phyloP scores from a whole-genome alignment of 441 rosid species.

The Eruca vesicaria region DNA sequence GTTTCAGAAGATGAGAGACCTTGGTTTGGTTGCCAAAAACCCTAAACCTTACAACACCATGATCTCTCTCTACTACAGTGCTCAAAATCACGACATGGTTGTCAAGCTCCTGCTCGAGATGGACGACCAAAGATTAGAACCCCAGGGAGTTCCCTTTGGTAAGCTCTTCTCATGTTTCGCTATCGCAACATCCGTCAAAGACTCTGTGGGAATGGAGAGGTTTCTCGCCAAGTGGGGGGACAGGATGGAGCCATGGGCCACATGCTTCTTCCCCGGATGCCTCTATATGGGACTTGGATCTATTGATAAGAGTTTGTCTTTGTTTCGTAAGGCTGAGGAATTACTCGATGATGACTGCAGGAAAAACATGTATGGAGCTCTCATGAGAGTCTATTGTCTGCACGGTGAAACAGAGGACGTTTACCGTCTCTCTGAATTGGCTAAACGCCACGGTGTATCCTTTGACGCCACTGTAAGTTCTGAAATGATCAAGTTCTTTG shows the following conservation, averaged over 20 bases:
- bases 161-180: slow-evolving; percentile 17
- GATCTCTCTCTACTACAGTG: slow-evolving; percentile 33
- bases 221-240: slow-evolving; percentile 24
- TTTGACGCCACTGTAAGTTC: not conserved
- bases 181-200: not conserved
- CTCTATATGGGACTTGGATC: slow-evolving; percentile 32
- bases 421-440: slow-evolving; percentile 35
- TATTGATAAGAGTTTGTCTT: slow-evolving; percentile 29
- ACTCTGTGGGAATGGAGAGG: slow-evolving; percentile 33
- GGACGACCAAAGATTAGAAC: slow-evolving; percentile 27
- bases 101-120: slow-evolving; percentile 38
- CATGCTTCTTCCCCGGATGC: slow-evolving; percentile 26
- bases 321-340: slow-evolving; percentile 38
- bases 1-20: slow-evolving; percentile 37
- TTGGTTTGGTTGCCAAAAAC: slow-evolving; percentile 12
- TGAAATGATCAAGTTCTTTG: slow-evolving; percentile 30
- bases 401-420: slow-evolving; percentile 34
- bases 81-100: slow-evolving; percentile 32
- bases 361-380: slow-evolving; percentile 5
- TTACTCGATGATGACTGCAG: not conserved
- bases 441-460: slow-evolving; percentile 14
- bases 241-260: slow-evolving; percentile 18
- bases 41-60: slow-evolving; percentile 33
- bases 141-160: slow-evolving; percentile 15
- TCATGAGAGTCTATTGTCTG: slow-evolving; percentile 25